Percentiles rank a stretch among this genome's conserved stretches.
These are phyloP conservation scores for Senecio squalidus DNA, from an alignment of 140 eudicot genomes.

Conservation along the genomic window DNA sequence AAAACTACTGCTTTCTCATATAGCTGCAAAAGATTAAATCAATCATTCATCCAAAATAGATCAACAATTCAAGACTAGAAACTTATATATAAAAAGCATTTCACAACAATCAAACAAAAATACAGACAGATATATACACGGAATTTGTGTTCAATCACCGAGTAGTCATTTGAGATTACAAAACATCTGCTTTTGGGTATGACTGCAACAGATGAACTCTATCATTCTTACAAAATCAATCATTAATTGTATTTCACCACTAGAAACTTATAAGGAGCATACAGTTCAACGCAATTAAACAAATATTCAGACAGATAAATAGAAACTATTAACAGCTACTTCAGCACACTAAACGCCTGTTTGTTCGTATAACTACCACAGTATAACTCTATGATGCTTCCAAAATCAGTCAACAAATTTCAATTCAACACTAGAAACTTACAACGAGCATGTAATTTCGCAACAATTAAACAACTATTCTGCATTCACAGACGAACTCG, in stretches of 20 bases:
- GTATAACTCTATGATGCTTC: too few relatives aligned
- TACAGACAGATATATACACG: too few relatives aligned
- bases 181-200: background rate
- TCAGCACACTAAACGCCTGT: background rate
- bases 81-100: background rate
- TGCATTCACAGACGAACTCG: too few relatives aligned
- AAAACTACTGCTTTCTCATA: conserved; percentile 71
- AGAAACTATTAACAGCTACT: background rate
- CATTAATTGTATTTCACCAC: background rate
- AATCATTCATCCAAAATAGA: background rate
- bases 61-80: background rate
- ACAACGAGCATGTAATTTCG: too few relatives aligned
- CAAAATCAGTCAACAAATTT: too few relatives aligned
- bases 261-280: background rate
- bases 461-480: too few relatives aligned
- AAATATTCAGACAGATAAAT: background rate
- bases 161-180: background rate
- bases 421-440: too few relatives aligned
- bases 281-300: conserved; percentile 1
- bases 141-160: too few relatives aligned
- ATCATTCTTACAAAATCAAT: background rate
- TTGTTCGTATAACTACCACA: too few relatives aligned
- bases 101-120: too few relatives aligned
- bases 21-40: conserved; percentile 49
- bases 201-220: background rate